Base-by-base conservation (phyloP, 202 grass and related monocot genomes). In the Setaria italica region DNA sequence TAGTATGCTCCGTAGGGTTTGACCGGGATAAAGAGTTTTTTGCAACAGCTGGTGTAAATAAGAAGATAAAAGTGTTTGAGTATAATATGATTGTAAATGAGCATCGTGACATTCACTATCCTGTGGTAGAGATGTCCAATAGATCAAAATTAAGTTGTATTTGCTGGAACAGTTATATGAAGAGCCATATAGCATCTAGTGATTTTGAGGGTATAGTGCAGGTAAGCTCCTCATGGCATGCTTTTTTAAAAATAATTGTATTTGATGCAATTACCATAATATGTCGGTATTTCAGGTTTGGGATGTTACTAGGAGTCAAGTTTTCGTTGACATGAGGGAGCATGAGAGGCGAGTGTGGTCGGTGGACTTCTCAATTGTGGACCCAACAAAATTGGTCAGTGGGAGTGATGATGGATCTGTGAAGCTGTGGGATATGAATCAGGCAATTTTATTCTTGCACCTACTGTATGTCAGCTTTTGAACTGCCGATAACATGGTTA, bases 361-460 rank as follows among this genome's bases (percentile, higher is more conserved):
- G 11, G 94, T 99, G 50, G 97, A 99, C 77, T 99, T 99, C 84
- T 96, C 97, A 72, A 89, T 88, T 78, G 90, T 91, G 35, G 97
- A 99, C 73, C 97, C 97, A 75, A 99, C 97, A 78, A 95, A 89
- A 85, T 88, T 99, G 90, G 97, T 91, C 58, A 99, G 93, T 75
- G 97, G 91, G 56, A 88, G 97, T 71, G 97, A 99, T 88, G 97
- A 99, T 87, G 92, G 97, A 80, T 88, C 82, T 58, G 94, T 99
- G 72, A 99, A 99, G 89, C 90, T 99, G 79, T 99, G 97, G 97
- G 93, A 88, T 89, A 99, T 99, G 82, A 99, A 99, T 99, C 90
- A 99, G 97, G 97, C 92, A 93, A 90, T 97, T 97, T 49, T 92
- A 91, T 91, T 95, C 85, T 94, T 92, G 82, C 73, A 92, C 93